phyloP scores from a whole-genome alignment of 2,329 filamentous ascomycete species.

The Ramichloridium luteum region DNA sequence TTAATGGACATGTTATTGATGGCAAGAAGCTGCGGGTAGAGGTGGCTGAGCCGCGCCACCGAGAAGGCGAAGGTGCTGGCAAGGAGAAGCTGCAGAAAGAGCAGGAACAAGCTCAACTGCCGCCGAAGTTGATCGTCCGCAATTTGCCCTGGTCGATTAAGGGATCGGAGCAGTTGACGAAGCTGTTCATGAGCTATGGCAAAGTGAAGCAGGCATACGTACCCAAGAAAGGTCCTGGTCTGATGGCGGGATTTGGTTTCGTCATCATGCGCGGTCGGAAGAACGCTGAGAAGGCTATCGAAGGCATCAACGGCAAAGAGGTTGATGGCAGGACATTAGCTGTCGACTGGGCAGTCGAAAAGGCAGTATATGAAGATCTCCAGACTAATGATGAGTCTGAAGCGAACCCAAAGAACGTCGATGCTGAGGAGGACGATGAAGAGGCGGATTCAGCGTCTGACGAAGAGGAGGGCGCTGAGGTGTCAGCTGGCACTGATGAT shows the following conservation, averaged over 20 bases:
- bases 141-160: slow-evolving; percentile 97
- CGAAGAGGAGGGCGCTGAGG: slow-evolving; percentile 23
- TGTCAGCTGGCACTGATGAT: slow-evolving; percentile 33
- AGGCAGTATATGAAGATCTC: slow-evolving; percentile 55
- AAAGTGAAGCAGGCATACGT: slow-evolving; percentile 82
- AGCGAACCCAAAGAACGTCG: slow-evolving; percentile 23
- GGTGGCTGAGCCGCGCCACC: slow-evolving; percentile 71
- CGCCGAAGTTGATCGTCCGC: slow-evolving; percentile 77
- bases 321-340: slow-evolving; percentile 80
- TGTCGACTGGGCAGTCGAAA: slow-evolving; percentile 95
- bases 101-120: slow-evolving; percentile 50
- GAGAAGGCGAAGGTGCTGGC: slow-evolving; percentile 31
- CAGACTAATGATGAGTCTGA: slow-evolving; percentile 18
- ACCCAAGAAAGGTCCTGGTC: slow-evolving; percentile 57
- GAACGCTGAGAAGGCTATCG: slow-evolving; percentile 82
- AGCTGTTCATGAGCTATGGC: slow-evolving; percentile 75
- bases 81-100: slow-evolving; percentile 58
- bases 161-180: slow-evolving; percentile 63
- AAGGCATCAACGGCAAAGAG: slow-evolving; percentile 75
- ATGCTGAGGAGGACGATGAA: slow-evolving; percentile 9
- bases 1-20: slow-evolving; percentile 65
- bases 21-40: slow-evolving; percentile 78
- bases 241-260: slow-evolving; percentile 81
- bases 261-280: slow-evolving; percentile 76
- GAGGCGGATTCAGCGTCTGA: slow-evolving; percentile 17